Percentiles rank a stretch among this genome's conserved stretches.
Evolutionary conservation across 495 filamentous ascomycete genomes (phyloP).

Genomic region (Aspergillus coremiiformis): DNA sequence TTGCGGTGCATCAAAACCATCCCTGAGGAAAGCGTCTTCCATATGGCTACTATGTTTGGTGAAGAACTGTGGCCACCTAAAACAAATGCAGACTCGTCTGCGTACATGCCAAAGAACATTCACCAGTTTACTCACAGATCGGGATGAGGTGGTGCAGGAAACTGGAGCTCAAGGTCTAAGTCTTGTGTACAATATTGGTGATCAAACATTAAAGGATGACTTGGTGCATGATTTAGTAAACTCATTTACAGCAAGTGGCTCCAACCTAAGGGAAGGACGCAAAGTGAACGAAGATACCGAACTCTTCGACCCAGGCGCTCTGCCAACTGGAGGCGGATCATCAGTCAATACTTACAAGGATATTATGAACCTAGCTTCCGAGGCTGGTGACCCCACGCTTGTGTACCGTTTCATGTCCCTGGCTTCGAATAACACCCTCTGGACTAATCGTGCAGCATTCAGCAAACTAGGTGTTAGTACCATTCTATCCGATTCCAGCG

Average conservation of each 20-base stretch:
- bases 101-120: slow-evolving; percentile 80
- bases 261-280: slow-evolving; percentile 58
- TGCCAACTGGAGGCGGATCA: slow-evolving; percentile 84
- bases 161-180: slow-evolving; percentile 85
- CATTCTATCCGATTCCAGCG: slow-evolving; percentile 79
- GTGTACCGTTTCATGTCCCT: slow-evolving; percentile 97
- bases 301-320: slow-evolving; percentile 85
- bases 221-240: slow-evolving; percentile 79
- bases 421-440: slow-evolving; percentile 87
- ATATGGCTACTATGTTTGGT: slow-evolving; percentile 93
- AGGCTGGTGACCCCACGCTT: slow-evolving; percentile 88
- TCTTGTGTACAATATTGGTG: slow-evolving; percentile 87
- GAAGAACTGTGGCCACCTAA: slow-evolving; percentile 74
- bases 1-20: slow-evolving; percentile 75
- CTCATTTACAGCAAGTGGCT: slow-evolving; percentile 71
- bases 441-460: slow-evolving; percentile 91
- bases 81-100: slow-evolving; percentile 62
- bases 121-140: slow-evolving; percentile 74
- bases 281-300: slow-evolving; percentile 84
- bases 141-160: slow-evolving; percentile 91
- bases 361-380: slow-evolving; percentile 85
- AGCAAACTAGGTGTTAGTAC: slow-evolving; percentile 87
- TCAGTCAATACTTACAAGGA: slow-evolving; percentile 92
- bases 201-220: slow-evolving; percentile 67
- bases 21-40: slow-evolving; percentile 76